Evolutionary conservation across 2,329 filamentous ascomycete genomes (phyloP).

Genomic region (Knufia petricola): DNA sequence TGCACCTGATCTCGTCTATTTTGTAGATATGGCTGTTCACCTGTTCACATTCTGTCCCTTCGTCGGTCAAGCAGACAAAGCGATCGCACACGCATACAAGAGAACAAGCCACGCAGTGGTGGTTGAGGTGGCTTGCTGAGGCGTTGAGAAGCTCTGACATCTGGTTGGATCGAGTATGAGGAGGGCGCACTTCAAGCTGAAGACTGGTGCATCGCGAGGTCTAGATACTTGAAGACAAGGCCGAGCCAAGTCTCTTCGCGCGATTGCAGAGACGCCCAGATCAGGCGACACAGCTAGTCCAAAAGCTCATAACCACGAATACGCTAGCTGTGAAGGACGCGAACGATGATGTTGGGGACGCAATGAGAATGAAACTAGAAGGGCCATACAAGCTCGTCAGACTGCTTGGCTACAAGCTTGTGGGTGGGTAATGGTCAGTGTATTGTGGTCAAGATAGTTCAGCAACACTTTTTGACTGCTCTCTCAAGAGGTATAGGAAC

Average conservation of each 20-base stretch:
- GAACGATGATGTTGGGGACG: constrained; percentile 60
- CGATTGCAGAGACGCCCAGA: constrained; percentile 63
- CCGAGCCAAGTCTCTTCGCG: constrained; percentile 43
- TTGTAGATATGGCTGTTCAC: constrained; percentile 3
- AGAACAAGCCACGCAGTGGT: background rate
- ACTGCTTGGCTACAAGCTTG: constrained; percentile 64
- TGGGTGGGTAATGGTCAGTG: constrained; percentile 77
- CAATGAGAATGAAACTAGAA: constrained; percentile 62
- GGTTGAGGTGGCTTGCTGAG: background rate
- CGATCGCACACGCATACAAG: constrained; percentile 1
- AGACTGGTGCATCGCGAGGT: constrained; percentile 29
- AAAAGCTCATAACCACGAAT: constrained; percentile 65
- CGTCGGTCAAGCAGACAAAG: constrained; percentile 1
- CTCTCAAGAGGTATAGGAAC: too few species aligned
- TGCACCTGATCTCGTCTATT: constrained; percentile 1
- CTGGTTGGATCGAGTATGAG: background rate
- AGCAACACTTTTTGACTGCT: too few species aligned
- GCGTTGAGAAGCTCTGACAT: background rate
- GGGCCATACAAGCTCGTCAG: constrained; percentile 60
- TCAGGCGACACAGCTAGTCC: constrained; percentile 67
- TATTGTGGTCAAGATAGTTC: constrained; percentile 96
- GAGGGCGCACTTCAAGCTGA: too few species aligned
- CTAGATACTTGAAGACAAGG: constrained; percentile 35
- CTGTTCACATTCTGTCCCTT: constrained; percentile 2
- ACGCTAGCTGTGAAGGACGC: constrained; percentile 73